A percentile compares a stretch with the other conserved stretches of the same genome.
phyloP scores from a whole-genome alignment of 2,329 filamentous ascomycete species.

The Neonectria faginata region DNA sequence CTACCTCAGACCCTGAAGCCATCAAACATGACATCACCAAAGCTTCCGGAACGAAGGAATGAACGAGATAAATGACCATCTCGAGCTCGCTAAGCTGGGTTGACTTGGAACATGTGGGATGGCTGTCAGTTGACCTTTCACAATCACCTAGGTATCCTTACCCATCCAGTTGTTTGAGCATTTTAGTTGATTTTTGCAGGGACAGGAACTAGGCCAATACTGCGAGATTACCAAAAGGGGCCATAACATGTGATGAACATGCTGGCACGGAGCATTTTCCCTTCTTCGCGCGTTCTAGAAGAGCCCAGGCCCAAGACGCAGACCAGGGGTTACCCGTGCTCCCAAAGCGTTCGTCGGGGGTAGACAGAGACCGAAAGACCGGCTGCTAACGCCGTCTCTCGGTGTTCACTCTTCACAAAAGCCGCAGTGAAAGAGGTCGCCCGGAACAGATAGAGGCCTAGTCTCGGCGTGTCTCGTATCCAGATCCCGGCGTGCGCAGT shows the following conservation, averaged over 20 bases:
- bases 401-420: not conserved
- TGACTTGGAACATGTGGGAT: not conserved
- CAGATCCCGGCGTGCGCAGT: slow-evolving; percentile 5
- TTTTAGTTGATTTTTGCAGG: not conserved
- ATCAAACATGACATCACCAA: not conserved
- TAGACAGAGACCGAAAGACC: not conserved
- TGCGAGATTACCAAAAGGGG: not conserved
- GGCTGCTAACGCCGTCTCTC: not conserved
- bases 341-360: not conserved
- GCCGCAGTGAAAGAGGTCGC: not conserved
- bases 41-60: not conserved
- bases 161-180: not conserved
- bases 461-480: not conserved
- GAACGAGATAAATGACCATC: not conserved
- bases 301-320: not conserved
- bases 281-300: not conserved
- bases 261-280: not conserved
- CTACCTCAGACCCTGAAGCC: not conserved
- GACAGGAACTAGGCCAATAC: not conserved
- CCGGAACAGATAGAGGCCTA: not conserved
- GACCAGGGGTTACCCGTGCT: not conserved
- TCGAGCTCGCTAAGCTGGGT: not conserved
- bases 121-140: too few relatives aligned
- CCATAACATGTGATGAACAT: not conserved
- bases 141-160: too few relatives aligned